A percentile compares a stretch with the other conserved stretches of the same genome.
Conservation (phyloP, 495 filamentous ascomycete genomes). For the Penicillium verhagenii region DNA sequence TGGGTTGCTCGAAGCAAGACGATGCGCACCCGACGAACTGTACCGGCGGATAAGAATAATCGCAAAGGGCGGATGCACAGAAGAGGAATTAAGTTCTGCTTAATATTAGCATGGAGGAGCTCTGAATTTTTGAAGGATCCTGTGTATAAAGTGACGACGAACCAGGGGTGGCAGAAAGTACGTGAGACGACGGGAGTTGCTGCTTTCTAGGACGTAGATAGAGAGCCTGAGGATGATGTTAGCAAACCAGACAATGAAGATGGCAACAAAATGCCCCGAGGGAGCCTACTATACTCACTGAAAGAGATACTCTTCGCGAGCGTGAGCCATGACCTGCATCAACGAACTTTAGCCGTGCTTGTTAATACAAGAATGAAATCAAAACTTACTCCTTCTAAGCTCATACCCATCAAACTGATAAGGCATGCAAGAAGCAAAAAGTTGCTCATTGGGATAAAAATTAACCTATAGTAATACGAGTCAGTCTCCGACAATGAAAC, state of each 20-base stretch:
- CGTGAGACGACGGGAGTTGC: constrained; percentile 72
- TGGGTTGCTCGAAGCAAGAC: constrained; percentile 73
- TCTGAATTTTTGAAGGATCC: constrained; percentile 16
- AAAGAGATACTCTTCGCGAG: constrained; percentile 79
- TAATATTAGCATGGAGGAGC: constrained; percentile 23
- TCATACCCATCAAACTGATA: constrained; percentile 89
- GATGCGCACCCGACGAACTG: constrained; percentile 72
- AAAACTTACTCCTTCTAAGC: constrained; percentile 72
- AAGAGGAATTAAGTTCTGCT: constrained; percentile 81
- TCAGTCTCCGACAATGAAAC: constrained; percentile 7
- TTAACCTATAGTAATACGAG: constrained; percentile 47
- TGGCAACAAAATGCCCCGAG: neutral
- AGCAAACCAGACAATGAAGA: constrained; percentile 1
- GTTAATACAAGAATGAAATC: neutral
- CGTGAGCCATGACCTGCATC: constrained; percentile 57
- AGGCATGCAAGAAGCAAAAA: constrained; percentile 88
- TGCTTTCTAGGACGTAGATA: constrained; percentile 75
- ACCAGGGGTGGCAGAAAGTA: constrained; percentile 72
- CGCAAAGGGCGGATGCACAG: constrained; percentile 80
- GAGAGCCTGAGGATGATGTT: constrained; percentile 37
- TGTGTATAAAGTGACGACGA: constrained; percentile 28
- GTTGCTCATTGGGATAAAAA: constrained; percentile 85
- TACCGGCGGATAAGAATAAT: constrained; percentile 68
- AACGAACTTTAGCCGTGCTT: constrained; percentile 4
- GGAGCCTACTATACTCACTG: constrained; percentile 49